Conservation (phyloP, 257 asterid genomes). For the Solanum infundibuliforme region DNA sequence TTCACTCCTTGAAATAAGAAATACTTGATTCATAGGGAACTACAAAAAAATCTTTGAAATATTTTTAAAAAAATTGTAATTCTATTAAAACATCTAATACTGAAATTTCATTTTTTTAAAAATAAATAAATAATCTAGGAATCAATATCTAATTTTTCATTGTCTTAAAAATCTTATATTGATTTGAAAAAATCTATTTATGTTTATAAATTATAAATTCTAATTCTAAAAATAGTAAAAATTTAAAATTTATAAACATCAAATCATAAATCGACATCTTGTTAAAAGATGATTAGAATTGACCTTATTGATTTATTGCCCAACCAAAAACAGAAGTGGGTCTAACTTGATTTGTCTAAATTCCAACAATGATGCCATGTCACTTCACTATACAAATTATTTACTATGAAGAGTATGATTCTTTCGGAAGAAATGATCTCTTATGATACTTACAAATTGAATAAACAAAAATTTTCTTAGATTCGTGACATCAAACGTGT, state of each 20-base stretch:
- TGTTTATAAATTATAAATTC: too few relatives aligned
- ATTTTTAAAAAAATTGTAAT: background rate
- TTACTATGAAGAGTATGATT: too few relatives aligned
- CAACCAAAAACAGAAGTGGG: background rate
- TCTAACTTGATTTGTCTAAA: background rate
- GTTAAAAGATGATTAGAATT: background rate
- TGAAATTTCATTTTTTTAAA: background rate
- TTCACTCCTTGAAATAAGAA: background rate
- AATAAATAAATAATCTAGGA: background rate
- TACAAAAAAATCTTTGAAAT: background rate
- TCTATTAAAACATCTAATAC: background rate
- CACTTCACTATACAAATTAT: background rate
- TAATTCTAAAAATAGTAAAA: too few relatives aligned
- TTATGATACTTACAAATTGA: background rate
- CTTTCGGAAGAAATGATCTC: background rate
- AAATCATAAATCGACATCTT: background rate
- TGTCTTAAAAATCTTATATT: too few relatives aligned
- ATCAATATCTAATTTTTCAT: background rate
- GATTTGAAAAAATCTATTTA: too few relatives aligned
- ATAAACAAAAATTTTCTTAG: too few relatives aligned
- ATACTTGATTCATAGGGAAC: background rate
- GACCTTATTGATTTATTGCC: background rate
- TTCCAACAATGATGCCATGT: background rate
- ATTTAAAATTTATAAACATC: too few relatives aligned
- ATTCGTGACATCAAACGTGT: background rate